Base-by-base conservation (phyloP, 75 land plant species). In the Adiantum capillusveneris region DNA sequence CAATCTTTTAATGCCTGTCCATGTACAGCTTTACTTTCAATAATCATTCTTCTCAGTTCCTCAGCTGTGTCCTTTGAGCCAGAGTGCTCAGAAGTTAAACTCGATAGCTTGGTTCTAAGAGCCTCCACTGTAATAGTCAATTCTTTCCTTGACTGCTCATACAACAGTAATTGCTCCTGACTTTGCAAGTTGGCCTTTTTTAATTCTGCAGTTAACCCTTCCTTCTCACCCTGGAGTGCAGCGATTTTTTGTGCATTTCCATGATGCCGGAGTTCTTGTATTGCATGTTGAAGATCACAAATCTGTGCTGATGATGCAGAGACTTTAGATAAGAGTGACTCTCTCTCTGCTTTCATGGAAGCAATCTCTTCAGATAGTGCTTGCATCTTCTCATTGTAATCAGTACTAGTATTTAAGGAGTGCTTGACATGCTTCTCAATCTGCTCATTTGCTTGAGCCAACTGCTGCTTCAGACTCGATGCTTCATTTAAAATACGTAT, bases 201-300 rank as follows among this genome's bases (percentile, higher is more conserved):
- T 2, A 53, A 1, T 2, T 53, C 55, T 53, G 55, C 55, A 25
- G 14, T 22, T 25, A 53, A 53, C 12, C 28, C 9, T 25, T 22
- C 28, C 24, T 53, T 53, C 28, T 53, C 55, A 53, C 6, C 50
- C 17, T 46, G 37, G 9, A 34, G 37, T n/a, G n/a, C n/a, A 34
- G 37, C 50, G 5, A n/a, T 21, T 18, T 6, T 14, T 14, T 46
- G 13, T 46, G 50, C 14, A 14, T 18, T 46, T 6, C 55, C 25
- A 11, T 25, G 27, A 1, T 53, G 2, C 28, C 25, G 2, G 24
- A 26, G 25, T 5, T 24, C 28, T 53, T 25, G 55, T 7, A 53
- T 1, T 25, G 28, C 2, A 53, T 25, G 13, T 53, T 26, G 28
- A 24, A 53, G 55, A 53, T 53, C 55, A 3, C 25, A 22, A 12